phyloP scores from a whole-genome alignment of 371 early-diverging fungal genomes.

The Scutellospora calospora region DNA sequence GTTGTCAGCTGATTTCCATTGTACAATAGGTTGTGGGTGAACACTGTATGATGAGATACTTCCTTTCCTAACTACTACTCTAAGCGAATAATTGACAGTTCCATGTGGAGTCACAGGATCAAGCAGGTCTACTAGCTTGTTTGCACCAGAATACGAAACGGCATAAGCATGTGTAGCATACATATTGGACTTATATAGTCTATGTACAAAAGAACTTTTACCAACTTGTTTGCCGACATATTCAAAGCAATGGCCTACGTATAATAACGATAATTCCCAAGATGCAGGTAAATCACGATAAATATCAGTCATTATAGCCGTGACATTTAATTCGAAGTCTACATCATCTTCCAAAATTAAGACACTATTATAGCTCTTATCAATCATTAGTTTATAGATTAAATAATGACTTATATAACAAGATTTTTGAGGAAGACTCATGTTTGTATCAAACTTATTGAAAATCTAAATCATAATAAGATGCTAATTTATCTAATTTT shows the following conservation, averaged over 20 bases:
- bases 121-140: neutral
- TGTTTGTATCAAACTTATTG: neutral
- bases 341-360: constrained; percentile 13
- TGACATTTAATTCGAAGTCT: neutral
- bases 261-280: too few relatives aligned
- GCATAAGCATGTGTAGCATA: constrained; percentile 18
- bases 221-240: too few relatives aligned
- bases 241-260: too few relatives aligned
- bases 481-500: neutral
- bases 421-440: neutral
- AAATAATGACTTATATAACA: constrained; percentile 1
- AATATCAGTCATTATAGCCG: too few relatives aligned
- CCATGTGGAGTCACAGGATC: neutral
- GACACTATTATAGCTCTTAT: neutral
- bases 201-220: too few relatives aligned
- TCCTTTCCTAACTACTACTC: neutral
- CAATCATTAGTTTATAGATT: neutral
- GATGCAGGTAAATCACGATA: too few relatives aligned
- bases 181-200: neutral
- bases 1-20: neutral
- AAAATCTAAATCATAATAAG: neutral
- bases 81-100: neutral
- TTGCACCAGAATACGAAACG: neutral
- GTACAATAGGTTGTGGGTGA: neutral
- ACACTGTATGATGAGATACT: neutral